Base-by-base conservation (phyloP, 352 stramenopile genomes). In the Phytophthora kernoviae region DNA sequence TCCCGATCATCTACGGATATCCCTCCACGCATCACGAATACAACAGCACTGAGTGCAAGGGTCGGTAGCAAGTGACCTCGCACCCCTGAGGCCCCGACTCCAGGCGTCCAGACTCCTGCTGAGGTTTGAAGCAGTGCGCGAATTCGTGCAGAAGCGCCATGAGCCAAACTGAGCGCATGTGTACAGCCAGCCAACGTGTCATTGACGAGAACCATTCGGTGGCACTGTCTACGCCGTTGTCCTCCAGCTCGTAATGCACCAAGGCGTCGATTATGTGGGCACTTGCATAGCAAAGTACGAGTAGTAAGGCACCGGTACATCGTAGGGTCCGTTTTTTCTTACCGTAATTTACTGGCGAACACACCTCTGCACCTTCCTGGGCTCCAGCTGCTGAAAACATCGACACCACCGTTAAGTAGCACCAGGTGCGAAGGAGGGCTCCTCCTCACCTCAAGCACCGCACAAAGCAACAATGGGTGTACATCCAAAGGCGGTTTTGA, bases 111-210 rank as follows among this genome's bases (percentile, higher is more conserved):
- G 10, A 67, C 70, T 26, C 73, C 75, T 15, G 64, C 64, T 17
- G 73, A 83, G 20, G 75, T 85, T 44, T 81, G 73, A 5, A 85
- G 39, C 46, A 85, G 68, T 24, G 77, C 68, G 49, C 77, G 69
- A 40, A 78, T 51, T 8, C 75, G 67, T 33, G 75, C 70, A 83
- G 32, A 37, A 85, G 37, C 5, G 70, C 75, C 34, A 85, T 57
- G 18, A 85, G 49, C 75, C 75, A 85, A 18, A 83, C 47, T 22
- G 59, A 77, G 46, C 75, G 73, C 75, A 85, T 85, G 39, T 77
- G 73, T 45, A 85, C 73, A 4, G 67, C 59, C 10, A 85, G 36
- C 60, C 77, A 65, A 22, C 58, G 49, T 8, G 75, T 62, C 54
- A 82, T 73, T 15, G 73, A 46, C 3, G 40, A 56, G 22, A 85